Percentiles rank a stretch among this genome's conserved stretches.
phyloP scores from a whole-genome alignment of 2,329 filamentous ascomycete species.

The Colletotrichum endophyticum region DNA sequence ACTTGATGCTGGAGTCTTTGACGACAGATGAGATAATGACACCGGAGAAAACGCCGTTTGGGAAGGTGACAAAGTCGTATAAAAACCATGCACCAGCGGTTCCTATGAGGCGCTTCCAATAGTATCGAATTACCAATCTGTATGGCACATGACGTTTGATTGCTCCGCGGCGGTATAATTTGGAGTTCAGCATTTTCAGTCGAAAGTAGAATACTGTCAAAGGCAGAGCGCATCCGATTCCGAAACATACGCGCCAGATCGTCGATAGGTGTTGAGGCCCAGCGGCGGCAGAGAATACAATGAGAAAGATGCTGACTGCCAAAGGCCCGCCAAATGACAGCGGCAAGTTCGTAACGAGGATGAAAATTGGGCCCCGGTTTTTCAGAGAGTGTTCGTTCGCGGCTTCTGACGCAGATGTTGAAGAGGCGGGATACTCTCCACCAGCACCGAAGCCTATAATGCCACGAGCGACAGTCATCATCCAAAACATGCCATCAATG shows the following conservation, averaged over 20 bases:
- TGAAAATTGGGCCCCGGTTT: slow-evolving; percentile 45
- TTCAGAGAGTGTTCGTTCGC: slow-evolving; percentile 48
- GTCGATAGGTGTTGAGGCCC: slow-evolving; percentile 39
- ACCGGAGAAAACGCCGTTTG: slow-evolving; percentile 50
- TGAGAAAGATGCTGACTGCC: slow-evolving; percentile 50
- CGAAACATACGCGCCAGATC: slow-evolving; percentile 54
- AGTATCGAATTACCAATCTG: slow-evolving; percentile 52
- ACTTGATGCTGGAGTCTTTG: slow-evolving; percentile 39
- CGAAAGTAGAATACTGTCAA: slow-evolving; percentile 62
- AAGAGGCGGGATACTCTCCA: slow-evolving; percentile 52
- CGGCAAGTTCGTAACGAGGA: slow-evolving; percentile 48
- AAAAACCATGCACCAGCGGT: slow-evolving; percentile 62
- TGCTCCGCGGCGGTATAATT: slow-evolving; percentile 54
- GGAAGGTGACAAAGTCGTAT: slow-evolving; percentile 53
- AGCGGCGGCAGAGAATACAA: slow-evolving; percentile 42
- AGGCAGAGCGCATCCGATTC: slow-evolving; percentile 52
- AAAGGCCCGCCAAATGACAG: slow-evolving; percentile 36
- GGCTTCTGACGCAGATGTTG: slow-evolving; percentile 50
- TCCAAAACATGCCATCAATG: slow-evolving; percentile 56
- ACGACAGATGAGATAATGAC: slow-evolving; percentile 45
- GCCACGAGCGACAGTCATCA: slow-evolving; percentile 54
- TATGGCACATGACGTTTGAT: slow-evolving; percentile 59
- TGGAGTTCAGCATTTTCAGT: slow-evolving; percentile 56
- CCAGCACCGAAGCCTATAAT: slow-evolving; percentile 52
- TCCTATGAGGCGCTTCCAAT: slow-evolving; percentile 59